Evolutionary conservation across 202 grass and related monocot species (phyloP), one percentile per base, ranked within the genome.

Genomic region (Cymbopogon flexuosus): DNA sequence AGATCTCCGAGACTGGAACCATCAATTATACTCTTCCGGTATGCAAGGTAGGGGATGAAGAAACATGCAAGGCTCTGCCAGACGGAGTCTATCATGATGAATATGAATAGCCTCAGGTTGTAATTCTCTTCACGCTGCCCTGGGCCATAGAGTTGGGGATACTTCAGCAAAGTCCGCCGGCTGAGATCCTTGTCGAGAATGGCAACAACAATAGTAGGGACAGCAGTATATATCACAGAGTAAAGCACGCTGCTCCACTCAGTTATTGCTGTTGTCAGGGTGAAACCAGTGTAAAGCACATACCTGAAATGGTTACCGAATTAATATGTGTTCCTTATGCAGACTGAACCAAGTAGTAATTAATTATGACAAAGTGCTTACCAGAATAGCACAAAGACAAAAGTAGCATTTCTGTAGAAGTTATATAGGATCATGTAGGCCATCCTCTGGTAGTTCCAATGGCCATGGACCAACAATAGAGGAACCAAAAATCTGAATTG

Each of bases 401-500:
- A 95, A 62, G 88, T 80, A 72, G 92, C 88, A 88, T 99, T 99
- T 83, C 92, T 92, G 88, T 99, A 99, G 63, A 99, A 99, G 62
- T 99, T 99, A 69, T 99, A 99, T 47, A 99, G 81, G 49, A 99
- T 95, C 96, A 99, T 99, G 70, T 95, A 99, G 24, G 82, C 85
- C 88, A 99, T 95, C 52, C 92, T 91, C 81, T 99, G 96, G 82
- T 99, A 99, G 83, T 99, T 99, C 96, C 96, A 99, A 81, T 99
- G 96, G 22, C 96, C 96, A 88, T 99, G 96, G 63, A 99, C 96
- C 39, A 99, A 81, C 65, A 99, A 85, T 29, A 99, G 78, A 15
- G 84, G 87, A 62, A 95, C 90, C 74, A 99, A 82, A 84, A 99
- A 99, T 81, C 96, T 84, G 79, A 99, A 99, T 31, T 99, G 96